A percentile compares a stretch with the other conserved stretches of the same genome.
These are phyloP conservation scores for Botrytis medusae DNA, from an alignment of 2,329 filamentous ascomycete genomes.

Conservation along the genomic window DNA sequence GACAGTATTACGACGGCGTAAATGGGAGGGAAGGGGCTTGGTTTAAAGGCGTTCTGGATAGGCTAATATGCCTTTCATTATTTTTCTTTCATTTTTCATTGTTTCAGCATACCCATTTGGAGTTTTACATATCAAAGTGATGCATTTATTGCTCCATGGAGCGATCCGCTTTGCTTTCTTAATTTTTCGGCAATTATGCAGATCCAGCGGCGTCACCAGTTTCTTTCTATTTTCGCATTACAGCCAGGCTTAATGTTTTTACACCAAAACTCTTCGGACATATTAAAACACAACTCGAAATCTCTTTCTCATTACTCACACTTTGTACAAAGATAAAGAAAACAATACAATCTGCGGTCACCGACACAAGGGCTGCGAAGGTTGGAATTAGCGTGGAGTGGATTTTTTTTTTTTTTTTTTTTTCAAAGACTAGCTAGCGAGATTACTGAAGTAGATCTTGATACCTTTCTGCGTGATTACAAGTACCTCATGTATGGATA, in stretches of 20 bases:
- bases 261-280: conserved; percentile 13
- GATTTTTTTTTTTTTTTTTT: neutral
- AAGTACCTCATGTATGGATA: conserved; percentile 5
- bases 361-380: conserved; percentile 17
- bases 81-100: conserved; percentile 33
- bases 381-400: conserved; percentile 10
- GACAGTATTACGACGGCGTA: conserved; percentile 32
- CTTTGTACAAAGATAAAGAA: conserved; percentile 20
- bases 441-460: neutral
- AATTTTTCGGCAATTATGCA: conserved; percentile 13
- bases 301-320: conserved; percentile 7
- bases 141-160: conserved; percentile 15
- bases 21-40: conserved; percentile 25
- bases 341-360: conserved; percentile 16
- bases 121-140: conserved; percentile 29
- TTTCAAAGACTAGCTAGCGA: neutral
- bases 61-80: conserved; percentile 30
- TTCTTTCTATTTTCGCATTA: conserved; percentile 18
- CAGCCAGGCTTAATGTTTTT: conserved; percentile 22
- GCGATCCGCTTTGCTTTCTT: conserved; percentile 16
- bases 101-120: conserved; percentile 34
- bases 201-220: conserved; percentile 9
- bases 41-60: conserved; percentile 38
- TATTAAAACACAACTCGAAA: conserved; percentile 10
- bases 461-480: conserved; percentile 2